Conservation (phyloP, 768 basidiomycete species). For the Leucocoprinus leucothites region DNA sequence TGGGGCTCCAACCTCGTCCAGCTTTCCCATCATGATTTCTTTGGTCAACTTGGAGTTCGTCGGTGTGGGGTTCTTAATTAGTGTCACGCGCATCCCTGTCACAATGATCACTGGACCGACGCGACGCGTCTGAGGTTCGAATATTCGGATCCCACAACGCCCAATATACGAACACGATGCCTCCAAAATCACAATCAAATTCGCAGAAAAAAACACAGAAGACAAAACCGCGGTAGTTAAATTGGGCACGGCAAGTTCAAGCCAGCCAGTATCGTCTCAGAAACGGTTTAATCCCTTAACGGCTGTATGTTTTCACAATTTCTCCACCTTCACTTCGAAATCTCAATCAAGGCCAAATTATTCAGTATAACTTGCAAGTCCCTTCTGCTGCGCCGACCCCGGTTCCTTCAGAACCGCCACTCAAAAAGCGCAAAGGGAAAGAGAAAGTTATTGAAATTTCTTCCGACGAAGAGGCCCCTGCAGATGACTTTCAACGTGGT, state of each 20-base stretch:
- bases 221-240: conserved; percentile 13
- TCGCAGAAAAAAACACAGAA: conserved; percentile 8
- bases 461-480: conserved; percentile 1
- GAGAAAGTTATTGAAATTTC: conserved; percentile 8
- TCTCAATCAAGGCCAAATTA: background rate
- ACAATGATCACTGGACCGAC: background rate
- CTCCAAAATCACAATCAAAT: conserved; percentile 12
- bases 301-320: conserved; percentile 22
- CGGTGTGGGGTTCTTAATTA: too few species aligned
- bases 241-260: background rate
- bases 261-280: conserved; percentile 8
- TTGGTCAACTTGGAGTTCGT: too few species aligned
- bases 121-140: background rate
- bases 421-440: conserved; percentile 25
- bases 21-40: too few species aligned
- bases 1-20: too few species aligned
- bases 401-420: conserved; percentile 16
- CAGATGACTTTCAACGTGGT: background rate
- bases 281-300: conserved; percentile 31
- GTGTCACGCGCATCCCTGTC: too few species aligned
- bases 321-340: too few species aligned
- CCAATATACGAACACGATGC: conserved; percentile 1
- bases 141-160: background rate
- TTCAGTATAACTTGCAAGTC: background rate
- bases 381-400: conserved; percentile 12